Evolutionary conservation across 1,284 basidiomycete species (phyloP).

Genomic region (Naganishia liquefaciens): DNA sequence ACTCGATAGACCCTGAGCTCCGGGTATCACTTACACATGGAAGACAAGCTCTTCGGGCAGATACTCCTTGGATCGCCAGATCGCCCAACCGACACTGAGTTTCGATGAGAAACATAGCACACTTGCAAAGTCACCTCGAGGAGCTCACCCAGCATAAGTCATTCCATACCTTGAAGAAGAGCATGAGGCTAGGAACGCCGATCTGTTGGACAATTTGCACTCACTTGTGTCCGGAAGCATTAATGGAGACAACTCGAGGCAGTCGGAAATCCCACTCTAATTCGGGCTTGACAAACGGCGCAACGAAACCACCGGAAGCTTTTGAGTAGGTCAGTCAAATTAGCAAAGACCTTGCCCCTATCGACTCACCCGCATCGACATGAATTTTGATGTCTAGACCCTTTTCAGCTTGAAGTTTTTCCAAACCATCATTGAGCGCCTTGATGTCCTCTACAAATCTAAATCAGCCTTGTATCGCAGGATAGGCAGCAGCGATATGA

Average conservation of each 20-base stretch:
- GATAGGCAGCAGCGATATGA: not conserved
- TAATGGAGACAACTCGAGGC: conserved; percentile 50
- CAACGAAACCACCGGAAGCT: conserved; percentile 50
- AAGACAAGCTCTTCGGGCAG: conserved; percentile 50
- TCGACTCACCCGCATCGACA: conserved; percentile 32
- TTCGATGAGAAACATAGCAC: too few relatives aligned
- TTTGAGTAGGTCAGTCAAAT: not conserved
- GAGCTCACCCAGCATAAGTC: conserved; percentile 40
- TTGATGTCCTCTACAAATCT: conserved; percentile 42
- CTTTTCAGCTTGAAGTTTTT: conserved; percentile 43
- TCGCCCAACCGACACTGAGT: conserved; percentile 44
- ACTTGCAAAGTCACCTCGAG: not conserved
- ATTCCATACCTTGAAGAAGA: conserved; percentile 35
- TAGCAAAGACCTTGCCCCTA: not conserved
- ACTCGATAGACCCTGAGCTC: conserved; percentile 6
- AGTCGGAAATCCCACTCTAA: conserved; percentile 52
- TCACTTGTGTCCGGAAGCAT: conserved; percentile 45
- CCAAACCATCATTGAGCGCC: conserved; percentile 42
- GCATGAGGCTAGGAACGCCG: not conserved
- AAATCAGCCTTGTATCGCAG: not conserved
- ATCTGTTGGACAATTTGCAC: not conserved
- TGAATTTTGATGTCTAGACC: conserved; percentile 49
- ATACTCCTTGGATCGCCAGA: conserved; percentile 46
- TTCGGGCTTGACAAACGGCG: conserved; percentile 47
- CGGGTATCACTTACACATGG: conserved; percentile 37